These are phyloP conservation scores for Globisporangium alternatum DNA, from an alignment of 352 stramenopile genomes.

Conservation along the genomic window DNA sequence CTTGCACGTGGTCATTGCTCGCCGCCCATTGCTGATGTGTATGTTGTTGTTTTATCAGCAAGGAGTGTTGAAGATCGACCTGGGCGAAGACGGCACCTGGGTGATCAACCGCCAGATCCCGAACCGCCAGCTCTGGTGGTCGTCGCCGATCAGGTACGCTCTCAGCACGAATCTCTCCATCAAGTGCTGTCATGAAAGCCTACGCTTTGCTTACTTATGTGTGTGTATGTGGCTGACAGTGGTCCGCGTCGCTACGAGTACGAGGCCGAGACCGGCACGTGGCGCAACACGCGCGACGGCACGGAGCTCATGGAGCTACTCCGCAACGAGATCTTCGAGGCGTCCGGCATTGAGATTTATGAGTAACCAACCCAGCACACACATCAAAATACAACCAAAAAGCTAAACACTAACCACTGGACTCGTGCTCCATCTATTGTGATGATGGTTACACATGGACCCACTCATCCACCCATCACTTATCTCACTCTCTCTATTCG, in stretches of 20 bases:
- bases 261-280: slow-evolving; percentile 57
- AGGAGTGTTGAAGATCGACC: slow-evolving; percentile 94
- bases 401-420: neutral
- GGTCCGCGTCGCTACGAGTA: slow-evolving; percentile 90
- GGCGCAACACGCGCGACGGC: slow-evolving; percentile 81
- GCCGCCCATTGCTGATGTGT: neutral
- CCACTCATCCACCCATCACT: neutral
- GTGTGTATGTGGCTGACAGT: slow-evolving; percentile 24
- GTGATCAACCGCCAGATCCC: slow-evolving; percentile 98
- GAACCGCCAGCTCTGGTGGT: slow-evolving; percentile 97
- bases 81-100: slow-evolving; percentile 93
- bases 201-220: neutral
- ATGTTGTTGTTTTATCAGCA: slow-evolving; percentile 49
- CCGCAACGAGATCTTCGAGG: slow-evolving; percentile 71
- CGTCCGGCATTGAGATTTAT: slow-evolving; percentile 81
- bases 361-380: slow-evolving; percentile 27
- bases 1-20: neutral
- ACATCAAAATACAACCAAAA: neutral
- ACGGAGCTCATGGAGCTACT: slow-evolving; percentile 73
- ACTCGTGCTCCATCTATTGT: slow-evolving; percentile 5
- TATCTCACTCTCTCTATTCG: neutral
- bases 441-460: slow-evolving; percentile 3
- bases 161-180: neutral
- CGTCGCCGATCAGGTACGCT: slow-evolving; percentile 89
- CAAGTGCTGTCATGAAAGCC: neutral